These are phyloP conservation scores for Cydonia oblonga DNA, from an alignment of 331 rosid species.

Conservation along the genomic window DNA sequence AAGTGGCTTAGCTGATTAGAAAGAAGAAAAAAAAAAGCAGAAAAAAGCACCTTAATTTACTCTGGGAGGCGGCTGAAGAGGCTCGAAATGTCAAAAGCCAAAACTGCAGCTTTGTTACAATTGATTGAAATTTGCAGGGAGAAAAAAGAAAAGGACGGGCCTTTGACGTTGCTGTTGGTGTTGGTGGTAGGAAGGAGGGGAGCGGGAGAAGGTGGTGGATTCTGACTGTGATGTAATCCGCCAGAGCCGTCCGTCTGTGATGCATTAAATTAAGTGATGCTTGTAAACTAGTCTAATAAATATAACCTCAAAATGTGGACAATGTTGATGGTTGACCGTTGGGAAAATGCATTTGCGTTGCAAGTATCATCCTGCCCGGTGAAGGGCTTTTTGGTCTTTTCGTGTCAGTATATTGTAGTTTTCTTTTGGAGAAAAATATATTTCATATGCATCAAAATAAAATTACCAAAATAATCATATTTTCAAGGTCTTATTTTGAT, in stretches of 20 bases:
- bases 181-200: too few relatives aligned
- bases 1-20: neutral
- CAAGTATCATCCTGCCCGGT: neutral
- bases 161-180: neutral
- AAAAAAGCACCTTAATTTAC: neutral
- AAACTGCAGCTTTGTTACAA: neutral
- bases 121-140: too few relatives aligned
- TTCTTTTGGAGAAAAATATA: too few relatives aligned
- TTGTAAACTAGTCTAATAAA: neutral
- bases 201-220: neutral
- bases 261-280: neutral
- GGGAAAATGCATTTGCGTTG: neutral
- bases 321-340: conserved; percentile 18
- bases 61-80: conserved; percentile 2
- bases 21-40: neutral
- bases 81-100: neutral
- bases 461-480: neutral
- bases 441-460: too few relatives aligned
- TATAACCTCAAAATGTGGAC: conserved; percentile 3
- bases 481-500: too few relatives aligned
- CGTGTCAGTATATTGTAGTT: too few relatives aligned
- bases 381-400: neutral
- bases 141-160: conserved; percentile 2
- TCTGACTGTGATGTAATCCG: neutral
- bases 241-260: neutral